Evolutionary conservation across 306 rosid genomes (phyloP).

Genomic region (Psophocarpus tetragonolobus): DNA sequence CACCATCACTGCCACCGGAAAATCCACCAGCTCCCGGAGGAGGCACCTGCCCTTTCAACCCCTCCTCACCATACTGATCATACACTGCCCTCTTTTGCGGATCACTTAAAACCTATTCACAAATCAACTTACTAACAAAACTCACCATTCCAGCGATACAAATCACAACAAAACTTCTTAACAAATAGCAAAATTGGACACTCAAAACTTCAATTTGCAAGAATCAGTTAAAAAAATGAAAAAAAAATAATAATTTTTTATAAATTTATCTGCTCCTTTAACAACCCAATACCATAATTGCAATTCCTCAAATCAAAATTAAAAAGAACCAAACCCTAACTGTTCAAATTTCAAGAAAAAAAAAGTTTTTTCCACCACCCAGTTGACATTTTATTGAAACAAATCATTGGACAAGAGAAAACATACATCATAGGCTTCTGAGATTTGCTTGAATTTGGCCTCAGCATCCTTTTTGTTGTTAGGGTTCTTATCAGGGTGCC

Average conservation of each 20-base stretch:
- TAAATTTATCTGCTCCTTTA: not conserved
- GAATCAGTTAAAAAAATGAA: not conserved
- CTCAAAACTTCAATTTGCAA: not conserved
- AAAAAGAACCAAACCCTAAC: not conserved
- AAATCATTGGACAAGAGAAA: not conserved
- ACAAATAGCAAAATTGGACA: not conserved
- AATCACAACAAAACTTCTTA: not conserved
- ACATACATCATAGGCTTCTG: slow-evolving; percentile 87
- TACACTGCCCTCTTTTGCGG: slow-evolving; percentile 82
- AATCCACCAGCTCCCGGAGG: slow-evolving; percentile 67
- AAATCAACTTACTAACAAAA: slow-evolving; percentile 7
- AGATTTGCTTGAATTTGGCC: slow-evolving; percentile 91
- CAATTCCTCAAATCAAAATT: slow-evolving; percentile 14
- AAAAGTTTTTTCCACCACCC: not conserved
- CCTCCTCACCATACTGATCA: slow-evolving; percentile 96
- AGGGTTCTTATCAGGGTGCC: slow-evolving; percentile 62
- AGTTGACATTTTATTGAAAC: not conserved
- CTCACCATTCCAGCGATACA: slow-evolving; percentile 20
- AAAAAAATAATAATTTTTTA: no score
- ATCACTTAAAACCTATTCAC: slow-evolving; percentile 80
- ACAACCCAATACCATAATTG: not conserved
- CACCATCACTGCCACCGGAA: slow-evolving; percentile 47
- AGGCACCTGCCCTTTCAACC: slow-evolving; percentile 73
- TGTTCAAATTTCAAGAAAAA: not conserved
- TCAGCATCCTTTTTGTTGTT: slow-evolving; percentile 77